Evolutionary conservation across 1,284 basidiomycete species (phyloP), one percentile per base, ranked within the genome.

Genomic region (Rhodotorula sp.): DNA sequence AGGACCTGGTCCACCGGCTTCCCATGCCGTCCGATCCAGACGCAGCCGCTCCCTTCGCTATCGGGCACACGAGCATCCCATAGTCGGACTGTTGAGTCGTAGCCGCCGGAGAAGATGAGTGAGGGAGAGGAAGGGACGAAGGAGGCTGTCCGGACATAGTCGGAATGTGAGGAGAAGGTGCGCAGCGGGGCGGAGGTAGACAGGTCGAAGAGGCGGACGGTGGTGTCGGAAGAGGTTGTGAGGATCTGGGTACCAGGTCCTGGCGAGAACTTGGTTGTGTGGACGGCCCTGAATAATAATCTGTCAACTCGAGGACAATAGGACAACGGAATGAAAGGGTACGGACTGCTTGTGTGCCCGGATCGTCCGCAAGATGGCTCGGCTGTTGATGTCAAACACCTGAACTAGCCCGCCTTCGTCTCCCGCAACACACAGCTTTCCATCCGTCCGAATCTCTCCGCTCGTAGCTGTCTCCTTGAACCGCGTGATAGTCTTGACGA

Each of bases 401-500:
- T 99, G 96, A 31, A 99, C 87, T 20, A 94, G 80, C 15, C 95
- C 96, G 70, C 88, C 90, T 80, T 99, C 95, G 77, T 97, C 93
- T 65, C 93, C 95, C 0, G 94, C 95, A 0, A 97, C 90, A 37
- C 98, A 87, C 50, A 99, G 85, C 79, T 95, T 96, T 34, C 95
- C 96, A 80, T 99, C 96, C 62, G 85, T 86, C 64, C 96, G 86
- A 69, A 97, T 93, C 76, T 86, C 86, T 20, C 89, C 94, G 75
- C 90, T 89, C 68, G 94, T 84, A 2, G 94, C 94, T 44, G 95
- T 89, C 78, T 98, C 95, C 80, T 96, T 96, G 83, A 99, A 99
- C 46, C 96, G 84, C 37, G 93, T 90, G 70, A 99, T 94, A 0
- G 92, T 96, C 83, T 99, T 99, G 24, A 89, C 90, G 52, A 97